phyloP scores from a whole-genome alignment of 768 basidiomycete genomes.

The Lactarius evosmus region DNA sequence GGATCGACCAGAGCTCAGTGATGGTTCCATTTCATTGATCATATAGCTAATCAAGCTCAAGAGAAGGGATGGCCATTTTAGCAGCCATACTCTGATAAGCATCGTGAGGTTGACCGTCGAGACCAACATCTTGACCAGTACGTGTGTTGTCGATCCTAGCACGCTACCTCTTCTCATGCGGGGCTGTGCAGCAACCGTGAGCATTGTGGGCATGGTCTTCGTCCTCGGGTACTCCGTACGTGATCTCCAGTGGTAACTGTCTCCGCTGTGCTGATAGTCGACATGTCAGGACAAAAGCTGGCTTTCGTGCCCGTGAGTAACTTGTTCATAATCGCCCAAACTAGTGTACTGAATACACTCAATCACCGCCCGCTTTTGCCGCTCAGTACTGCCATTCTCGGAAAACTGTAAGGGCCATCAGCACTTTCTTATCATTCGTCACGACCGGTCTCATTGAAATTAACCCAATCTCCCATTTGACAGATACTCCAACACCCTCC shows the following conservation, averaged over 20 bases:
- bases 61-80: background rate
- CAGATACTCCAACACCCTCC: constrained; percentile 32
- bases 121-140: constrained; percentile 29
- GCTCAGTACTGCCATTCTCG: constrained; percentile 12
- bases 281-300: constrained; percentile 9
- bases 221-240: constrained; percentile 11
- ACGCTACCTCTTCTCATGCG: background rate
- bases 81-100: constrained; percentile 15
- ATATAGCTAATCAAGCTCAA: background rate
- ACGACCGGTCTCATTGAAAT: background rate
- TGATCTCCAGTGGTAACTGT: background rate
- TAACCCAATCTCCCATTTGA: background rate
- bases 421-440: background rate
- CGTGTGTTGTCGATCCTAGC: background rate
- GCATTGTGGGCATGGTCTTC: background rate
- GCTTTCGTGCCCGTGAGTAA: constrained; percentile 16
- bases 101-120: constrained; percentile 31
- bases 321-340: too few relatives aligned
- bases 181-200: constrained; percentile 3
- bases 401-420: constrained; percentile 20
- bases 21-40: background rate
- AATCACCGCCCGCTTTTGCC: background rate
- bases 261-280: background rate
- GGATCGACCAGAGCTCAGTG: background rate
- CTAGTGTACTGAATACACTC: constrained; percentile 1